phyloP scores from a whole-genome alignment of 306 rosid species.

The Cucurbita pepo region DNA sequence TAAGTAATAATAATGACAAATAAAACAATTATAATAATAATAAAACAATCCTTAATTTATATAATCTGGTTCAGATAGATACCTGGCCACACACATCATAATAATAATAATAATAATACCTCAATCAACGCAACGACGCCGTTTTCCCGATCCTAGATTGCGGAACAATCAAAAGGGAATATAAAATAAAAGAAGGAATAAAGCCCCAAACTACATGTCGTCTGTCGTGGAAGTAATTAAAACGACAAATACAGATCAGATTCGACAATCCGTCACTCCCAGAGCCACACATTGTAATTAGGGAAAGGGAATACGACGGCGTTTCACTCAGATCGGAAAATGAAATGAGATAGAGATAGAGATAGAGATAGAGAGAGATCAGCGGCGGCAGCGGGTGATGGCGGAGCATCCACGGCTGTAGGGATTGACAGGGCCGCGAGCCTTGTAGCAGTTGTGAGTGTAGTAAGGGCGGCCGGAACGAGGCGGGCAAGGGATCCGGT shows the following conservation, averaged over 20 bases:
- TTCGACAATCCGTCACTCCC: too few relatives aligned
- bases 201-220: not conserved
- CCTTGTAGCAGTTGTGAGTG: slow-evolving; percentile 63
- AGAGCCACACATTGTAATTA: too few relatives aligned
- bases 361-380: not conserved
- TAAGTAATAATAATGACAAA: not conserved
- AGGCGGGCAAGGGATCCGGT: slow-evolving; percentile 85
- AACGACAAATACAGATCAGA: not conserved
- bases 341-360: too few relatives aligned
- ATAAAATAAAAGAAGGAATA: not conserved
- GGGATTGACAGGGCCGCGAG: slow-evolving; percentile 74
- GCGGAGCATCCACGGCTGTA: slow-evolving; percentile 56
- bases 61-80: not conserved
- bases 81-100: not conserved
- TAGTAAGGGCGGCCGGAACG: slow-evolving; percentile 92
- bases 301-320: not conserved
- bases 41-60: not conserved
- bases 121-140: not conserved
- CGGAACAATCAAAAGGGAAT: not conserved
- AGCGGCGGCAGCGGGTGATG: slow-evolving; percentile 69
- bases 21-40: not conserved
- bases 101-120: not conserved
- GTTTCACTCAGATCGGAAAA: not conserved
- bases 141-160: not conserved
- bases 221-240: not conserved